Percentiles rank a stretch among this genome's conserved stretches.
These are phyloP conservation scores for Suhomyces bribrorum DNA, from an alignment of 1,139 yeast species.

Conservation along the genomic window DNA sequence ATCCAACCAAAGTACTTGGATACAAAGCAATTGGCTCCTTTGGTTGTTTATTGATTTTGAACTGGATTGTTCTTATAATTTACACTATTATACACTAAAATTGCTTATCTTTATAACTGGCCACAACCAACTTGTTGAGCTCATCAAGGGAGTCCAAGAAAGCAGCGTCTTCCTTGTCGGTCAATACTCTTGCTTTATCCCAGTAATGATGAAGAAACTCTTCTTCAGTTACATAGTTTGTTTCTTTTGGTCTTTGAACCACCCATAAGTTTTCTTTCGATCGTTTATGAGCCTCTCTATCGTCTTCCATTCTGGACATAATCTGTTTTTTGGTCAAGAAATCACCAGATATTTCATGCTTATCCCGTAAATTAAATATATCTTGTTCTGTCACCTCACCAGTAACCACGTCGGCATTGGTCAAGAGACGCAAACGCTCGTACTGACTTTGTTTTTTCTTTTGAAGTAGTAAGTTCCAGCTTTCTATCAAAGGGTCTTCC, in stretches of 20 bases:
- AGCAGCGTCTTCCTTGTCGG: constrained; percentile 46
- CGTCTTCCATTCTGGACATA: constrained; percentile 80
- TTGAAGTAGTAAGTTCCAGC: constrained; percentile 52
- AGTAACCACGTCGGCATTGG: constrained; percentile 25
- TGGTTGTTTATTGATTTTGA: too few relatives aligned
- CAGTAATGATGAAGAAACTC: constrained; percentile 65
- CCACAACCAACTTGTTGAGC: constrained; percentile 50
- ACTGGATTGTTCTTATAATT: too few relatives aligned
- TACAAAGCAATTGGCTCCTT: neutral
- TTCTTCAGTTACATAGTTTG: constrained; percentile 40
- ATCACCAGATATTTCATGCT: constrained; percentile 24
- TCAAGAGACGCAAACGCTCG: constrained; percentile 42
- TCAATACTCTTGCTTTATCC: constrained; percentile 49
- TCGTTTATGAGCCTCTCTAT: constrained; percentile 79
- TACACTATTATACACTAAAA: constrained; percentile 16
- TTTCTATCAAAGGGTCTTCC: constrained; percentile 33
- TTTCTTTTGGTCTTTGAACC: constrained; percentile 50
- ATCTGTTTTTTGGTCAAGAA: constrained; percentile 54
- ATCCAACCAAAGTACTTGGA: neutral
- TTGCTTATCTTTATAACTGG: constrained; percentile 46
- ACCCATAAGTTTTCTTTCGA: constrained; percentile 78
- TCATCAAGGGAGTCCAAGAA: constrained; percentile 52
- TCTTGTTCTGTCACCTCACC: constrained; percentile 29
- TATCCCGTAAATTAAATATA: constrained; percentile 34
- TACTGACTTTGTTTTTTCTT: constrained; percentile 54